Evolutionary conservation across 139 green algal species (phyloP), one percentile per base, ranked within the genome.

Genomic region (Auxenochlorella protothecoides): DNA sequence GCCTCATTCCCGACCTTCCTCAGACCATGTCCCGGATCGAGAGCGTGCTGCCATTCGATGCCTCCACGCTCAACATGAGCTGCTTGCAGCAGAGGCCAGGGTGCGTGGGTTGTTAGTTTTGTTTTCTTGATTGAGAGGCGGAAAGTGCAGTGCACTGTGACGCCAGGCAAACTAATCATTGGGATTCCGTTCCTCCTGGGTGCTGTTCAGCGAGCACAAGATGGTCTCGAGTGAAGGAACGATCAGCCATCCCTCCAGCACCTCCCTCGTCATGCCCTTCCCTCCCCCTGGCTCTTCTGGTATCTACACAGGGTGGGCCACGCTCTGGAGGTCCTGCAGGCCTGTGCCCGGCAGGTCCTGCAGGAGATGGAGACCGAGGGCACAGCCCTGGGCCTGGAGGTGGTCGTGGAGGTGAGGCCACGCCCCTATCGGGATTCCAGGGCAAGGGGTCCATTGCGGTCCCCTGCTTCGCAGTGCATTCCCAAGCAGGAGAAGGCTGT

Each of bases 1-100:
- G 27, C 27, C 27, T 44, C 27, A 44, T 44, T 44, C 27, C 27
- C 27, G 27, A 44, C 27, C 27, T 64, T 6, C 16, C 61, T 56
- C 73, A 79, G 74, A 64, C 72, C 16, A 68, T 75, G 61, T 59
- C 74, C 64, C 77, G 91, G 51, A 73, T 96, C 4, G 69, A 75
- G 53, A 82, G 69, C n/a, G 80, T 97, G 55, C 76, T 93, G 63
- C 91, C 91, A 7, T 97, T 97, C 78, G 82, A 96, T 66, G 81
- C 81, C n/a, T 79, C 88, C 16, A 83, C 81, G 44, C 89, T 95
- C 76, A 89, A 86, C 68, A 85, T 79, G 56, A 73, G 72, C 55
- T 74, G 72, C 55, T 76, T 78, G 57, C 68, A 81, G 70, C 78
- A 63, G 4, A 81, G 73, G 70, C 75, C 74, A 51, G 73, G 55